Evolutionary conservation across 2,329 filamentous ascomycete species (phyloP).

Genomic region (Fusarium sp.): DNA sequence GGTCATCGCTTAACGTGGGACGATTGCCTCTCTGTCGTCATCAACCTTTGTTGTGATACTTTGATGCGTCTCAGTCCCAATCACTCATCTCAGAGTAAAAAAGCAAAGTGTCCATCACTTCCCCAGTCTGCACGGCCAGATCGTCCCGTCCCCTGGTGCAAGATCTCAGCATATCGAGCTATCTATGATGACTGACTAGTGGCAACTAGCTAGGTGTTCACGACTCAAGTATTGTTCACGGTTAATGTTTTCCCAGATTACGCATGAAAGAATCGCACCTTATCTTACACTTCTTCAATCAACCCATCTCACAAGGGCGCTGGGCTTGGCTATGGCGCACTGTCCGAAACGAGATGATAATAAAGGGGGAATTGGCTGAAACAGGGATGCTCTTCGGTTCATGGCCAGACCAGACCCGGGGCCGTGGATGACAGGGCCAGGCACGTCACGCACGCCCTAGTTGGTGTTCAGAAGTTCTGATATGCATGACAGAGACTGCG

Average conservation of each 20-base stretch:
- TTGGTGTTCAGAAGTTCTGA: constrained; percentile 9
- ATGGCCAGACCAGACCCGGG: constrained; percentile 18
- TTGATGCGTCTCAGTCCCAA: constrained; percentile 17
- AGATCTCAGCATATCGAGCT: constrained; percentile 39
- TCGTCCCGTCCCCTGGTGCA: constrained; percentile 43
- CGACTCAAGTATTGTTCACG: constrained; percentile 28
- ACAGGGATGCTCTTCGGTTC: constrained; percentile 35
- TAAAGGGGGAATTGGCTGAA: constrained; percentile 40
- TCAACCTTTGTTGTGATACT: constrained; percentile 30
- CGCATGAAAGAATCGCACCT: constrained; percentile 20
- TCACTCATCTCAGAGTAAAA: constrained; percentile 22
- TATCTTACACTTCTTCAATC: constrained; percentile 19
- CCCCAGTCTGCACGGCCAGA: constrained; percentile 38
- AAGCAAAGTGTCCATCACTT: constrained; percentile 22
- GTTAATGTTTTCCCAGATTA: constrained; percentile 34
- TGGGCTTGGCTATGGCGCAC: constrained; percentile 3
- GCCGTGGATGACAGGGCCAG: constrained; percentile 18
- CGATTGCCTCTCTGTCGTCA: not conserved
- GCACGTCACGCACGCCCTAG: constrained; percentile 25
- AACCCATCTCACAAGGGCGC: constrained; percentile 4
- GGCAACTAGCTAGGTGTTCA: constrained; percentile 6
- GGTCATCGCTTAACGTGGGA: not conserved
- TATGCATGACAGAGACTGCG: constrained; percentile 35
- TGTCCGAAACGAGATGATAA: constrained; percentile 28
- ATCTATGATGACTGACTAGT: constrained; percentile 25